A percentile compares a stretch with the other conserved stretches of the same genome.
Evolutionary conservation across 331 rosid genomes (phyloP).

Genomic region (Ulmus americana): DNA sequence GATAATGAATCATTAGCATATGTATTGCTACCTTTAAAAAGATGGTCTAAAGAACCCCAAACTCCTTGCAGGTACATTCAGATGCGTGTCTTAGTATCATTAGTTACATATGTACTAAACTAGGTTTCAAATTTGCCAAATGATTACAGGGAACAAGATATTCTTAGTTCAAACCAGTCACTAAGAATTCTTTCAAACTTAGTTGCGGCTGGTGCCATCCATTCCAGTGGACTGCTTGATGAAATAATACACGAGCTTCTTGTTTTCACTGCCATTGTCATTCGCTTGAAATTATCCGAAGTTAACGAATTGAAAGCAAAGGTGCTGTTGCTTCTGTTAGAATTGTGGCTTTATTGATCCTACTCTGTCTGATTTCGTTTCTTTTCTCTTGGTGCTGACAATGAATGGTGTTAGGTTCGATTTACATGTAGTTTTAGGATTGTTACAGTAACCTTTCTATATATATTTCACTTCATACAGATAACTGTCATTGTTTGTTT

Average conservation of each 20-base stretch:
- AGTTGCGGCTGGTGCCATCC: conserved; percentile 64
- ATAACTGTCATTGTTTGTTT: neutral
- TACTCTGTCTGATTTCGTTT: conserved; percentile 9
- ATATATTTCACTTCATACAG: neutral
- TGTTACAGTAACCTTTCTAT: neutral
- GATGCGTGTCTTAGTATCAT: conserved; percentile 8
- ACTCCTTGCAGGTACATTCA: conserved; percentile 48
- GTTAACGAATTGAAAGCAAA: conserved; percentile 52
- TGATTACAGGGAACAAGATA: conserved; percentile 54
- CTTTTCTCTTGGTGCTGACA: neutral
- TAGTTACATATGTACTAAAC: neutral
- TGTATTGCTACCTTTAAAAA: conserved; percentile 57
- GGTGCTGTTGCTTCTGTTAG: conserved; percentile 39
- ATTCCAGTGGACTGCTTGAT: conserved; percentile 50
- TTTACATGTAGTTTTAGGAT: neutral
- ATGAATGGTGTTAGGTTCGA: conserved; percentile 5
- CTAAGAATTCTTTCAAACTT: conserved; percentile 76
- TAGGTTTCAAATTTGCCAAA: conserved; percentile 20
- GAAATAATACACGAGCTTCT: conserved; percentile 68
- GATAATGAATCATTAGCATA: conserved; percentile 69
- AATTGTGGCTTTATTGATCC: conserved; percentile 21
- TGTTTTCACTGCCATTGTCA: conserved; percentile 45
- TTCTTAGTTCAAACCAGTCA: conserved; percentile 50
- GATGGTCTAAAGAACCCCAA: conserved; percentile 61
- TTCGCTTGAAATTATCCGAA: conserved; percentile 57